phyloP scores from a whole-genome alignment of 208 protist species.

The Acanthamoeba sp. region DNA sequence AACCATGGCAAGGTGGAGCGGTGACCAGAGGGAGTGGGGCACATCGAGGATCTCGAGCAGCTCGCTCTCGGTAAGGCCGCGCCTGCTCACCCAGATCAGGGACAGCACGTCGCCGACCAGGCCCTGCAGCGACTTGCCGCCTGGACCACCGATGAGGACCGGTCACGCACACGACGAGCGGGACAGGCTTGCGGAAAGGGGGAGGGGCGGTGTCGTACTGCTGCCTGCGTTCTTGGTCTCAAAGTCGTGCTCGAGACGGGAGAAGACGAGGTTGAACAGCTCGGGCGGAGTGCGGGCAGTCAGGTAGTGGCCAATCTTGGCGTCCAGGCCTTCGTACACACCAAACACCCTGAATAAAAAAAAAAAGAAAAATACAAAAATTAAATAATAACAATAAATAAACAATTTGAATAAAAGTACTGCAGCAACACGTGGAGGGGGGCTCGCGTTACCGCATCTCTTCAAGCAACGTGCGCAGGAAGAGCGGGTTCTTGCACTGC shows the following conservation, averaged over 20 bases:
- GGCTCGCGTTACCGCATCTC: slow-evolving; percentile 70
- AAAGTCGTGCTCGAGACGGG: slow-evolving; percentile 40
- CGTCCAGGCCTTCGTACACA: slow-evolving; percentile 12
- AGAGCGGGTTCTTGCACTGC: slow-evolving; percentile 55
- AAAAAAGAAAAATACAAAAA: neutral
- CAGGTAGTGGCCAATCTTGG: slow-evolving; percentile 23
- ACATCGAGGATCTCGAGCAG: slow-evolving; percentile 10
- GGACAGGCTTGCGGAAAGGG: neutral
- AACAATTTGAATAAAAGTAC: no score
- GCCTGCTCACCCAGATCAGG: neutral
- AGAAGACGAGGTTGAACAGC: slow-evolving; percentile 63
- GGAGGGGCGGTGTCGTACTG: neutral
- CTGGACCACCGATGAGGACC: no score
- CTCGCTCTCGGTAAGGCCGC: slow-evolving; percentile 58
- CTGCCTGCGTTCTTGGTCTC: neutral
- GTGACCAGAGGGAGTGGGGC: slow-evolving; percentile 19
- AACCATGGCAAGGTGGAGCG: neutral
- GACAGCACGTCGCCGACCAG: neutral
- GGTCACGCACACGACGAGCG: neutral
- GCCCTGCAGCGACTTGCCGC: neutral
- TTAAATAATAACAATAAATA: no score
- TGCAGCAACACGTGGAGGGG: no score
- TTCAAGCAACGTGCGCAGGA: slow-evolving; percentile 61
- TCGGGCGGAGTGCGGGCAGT: neutral
- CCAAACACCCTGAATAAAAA: neutral